phyloP scores from a whole-genome alignment of 306 rosid genomes.

The Quercus variabilis region DNA sequence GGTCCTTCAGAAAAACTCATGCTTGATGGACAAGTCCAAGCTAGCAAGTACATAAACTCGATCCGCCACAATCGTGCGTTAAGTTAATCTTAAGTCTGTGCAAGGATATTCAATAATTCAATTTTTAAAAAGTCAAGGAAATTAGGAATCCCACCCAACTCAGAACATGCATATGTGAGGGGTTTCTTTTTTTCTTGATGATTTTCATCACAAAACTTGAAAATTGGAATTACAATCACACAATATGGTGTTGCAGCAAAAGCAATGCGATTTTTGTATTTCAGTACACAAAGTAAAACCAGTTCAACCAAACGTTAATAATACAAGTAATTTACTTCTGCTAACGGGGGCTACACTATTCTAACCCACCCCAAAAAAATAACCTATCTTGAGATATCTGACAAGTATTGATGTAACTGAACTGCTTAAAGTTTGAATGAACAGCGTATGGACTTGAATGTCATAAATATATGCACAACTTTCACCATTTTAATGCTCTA shows the following conservation, averaged over 20 bases:
- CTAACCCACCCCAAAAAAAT: neutral
- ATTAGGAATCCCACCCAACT: too few species aligned
- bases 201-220: neutral
- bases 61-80: too few species aligned
- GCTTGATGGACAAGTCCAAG: too few species aligned
- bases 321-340: neutral
- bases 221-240: too few species aligned
- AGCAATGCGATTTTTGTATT: neutral
- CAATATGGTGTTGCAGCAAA: too few species aligned
- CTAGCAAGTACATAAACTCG: too few species aligned
- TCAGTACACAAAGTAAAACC: neutral
- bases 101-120: too few species aligned
- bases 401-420: slow-evolving; percentile 17
- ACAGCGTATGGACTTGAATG: neutral
- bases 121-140: too few species aligned
- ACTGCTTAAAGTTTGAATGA: slow-evolving; percentile 8
- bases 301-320: neutral
- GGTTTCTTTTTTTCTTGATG: neutral
- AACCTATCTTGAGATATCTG: slow-evolving; percentile 8
- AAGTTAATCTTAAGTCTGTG: too few species aligned
- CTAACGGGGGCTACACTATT: neutral
- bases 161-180: too few species aligned
- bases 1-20: too few species aligned
- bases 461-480: slow-evolving; percentile 17
- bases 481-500: slow-evolving; percentile 22